Conservation (phyloP, 2,329 filamentous ascomycete species). For the Diplodia scrobiculata region DNA sequence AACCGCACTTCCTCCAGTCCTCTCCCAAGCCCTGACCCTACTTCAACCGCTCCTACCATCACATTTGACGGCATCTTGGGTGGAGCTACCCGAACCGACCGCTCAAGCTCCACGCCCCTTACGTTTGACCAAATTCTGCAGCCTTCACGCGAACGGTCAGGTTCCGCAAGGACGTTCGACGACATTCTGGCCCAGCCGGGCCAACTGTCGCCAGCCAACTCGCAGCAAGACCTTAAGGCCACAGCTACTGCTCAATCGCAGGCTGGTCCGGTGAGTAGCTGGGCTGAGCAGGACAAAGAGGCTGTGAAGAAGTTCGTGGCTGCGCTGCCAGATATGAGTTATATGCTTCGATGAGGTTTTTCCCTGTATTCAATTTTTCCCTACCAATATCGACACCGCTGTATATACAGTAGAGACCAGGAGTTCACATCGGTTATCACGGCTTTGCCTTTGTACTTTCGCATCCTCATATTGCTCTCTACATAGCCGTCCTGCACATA, state of each 20-base stretch:
- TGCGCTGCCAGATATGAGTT: constrained; percentile 40
- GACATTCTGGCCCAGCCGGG: constrained; percentile 17
- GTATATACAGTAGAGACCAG: not conserved
- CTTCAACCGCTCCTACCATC: constrained; percentile 11
- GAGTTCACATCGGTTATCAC: not conserved
- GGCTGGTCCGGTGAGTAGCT: constrained; percentile 34
- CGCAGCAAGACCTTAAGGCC: not conserved
- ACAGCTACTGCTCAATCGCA: not conserved
- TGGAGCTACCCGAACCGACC: constrained; percentile 30
- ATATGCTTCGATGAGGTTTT: constrained; percentile 37
- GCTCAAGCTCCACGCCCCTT: constrained; percentile 12
- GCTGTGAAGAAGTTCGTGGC: constrained; percentile 36
- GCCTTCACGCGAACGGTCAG: not conserved
- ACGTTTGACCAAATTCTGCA: constrained; percentile 28
- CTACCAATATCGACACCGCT: not conserved
- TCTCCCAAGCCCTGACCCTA: constrained; percentile 7
- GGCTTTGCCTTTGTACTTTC: not conserved
- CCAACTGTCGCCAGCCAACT: not conserved
- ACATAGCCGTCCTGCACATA: not conserved
- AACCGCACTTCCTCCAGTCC: constrained; percentile 16
- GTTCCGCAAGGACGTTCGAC: constrained; percentile 24
- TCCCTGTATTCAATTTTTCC: not conserved
- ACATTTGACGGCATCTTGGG: constrained; percentile 21
- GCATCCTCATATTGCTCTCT: not conserved
- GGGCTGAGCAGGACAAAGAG: constrained; percentile 35